These are phyloP conservation scores for Cryptosporidium xiaoi DNA, from an alignment of 169 alveolate species.

Conservation along the genomic window DNA sequence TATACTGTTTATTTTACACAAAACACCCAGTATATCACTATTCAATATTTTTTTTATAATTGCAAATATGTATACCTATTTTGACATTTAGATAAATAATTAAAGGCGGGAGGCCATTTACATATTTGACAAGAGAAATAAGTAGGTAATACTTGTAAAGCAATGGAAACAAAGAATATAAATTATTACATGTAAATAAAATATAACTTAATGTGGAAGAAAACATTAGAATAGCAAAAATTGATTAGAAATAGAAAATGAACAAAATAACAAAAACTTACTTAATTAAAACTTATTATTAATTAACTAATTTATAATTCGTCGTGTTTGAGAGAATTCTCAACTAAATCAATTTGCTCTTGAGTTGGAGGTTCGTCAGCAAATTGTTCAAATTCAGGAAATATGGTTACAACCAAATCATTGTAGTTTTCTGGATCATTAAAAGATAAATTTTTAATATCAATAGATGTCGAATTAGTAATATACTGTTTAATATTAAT, in stretches of 20 bases:
- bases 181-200: no score
- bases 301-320: slow-evolving; percentile 20
- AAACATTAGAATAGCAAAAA: neutral
- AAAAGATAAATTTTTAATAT: slow-evolving; percentile 1
- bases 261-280: neutral
- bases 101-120: no score
- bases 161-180: no score
- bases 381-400: slow-evolving; percentile 69
- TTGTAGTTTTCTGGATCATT: slow-evolving; percentile 45
- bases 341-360: slow-evolving; percentile 37
- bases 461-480: slow-evolving; percentile 46
- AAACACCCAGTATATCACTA: no score
- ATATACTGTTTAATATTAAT: slow-evolving; percentile 38
- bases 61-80: no score
- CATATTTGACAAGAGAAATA: no score
- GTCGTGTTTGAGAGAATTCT: slow-evolving; percentile 14
- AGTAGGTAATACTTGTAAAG: no score
- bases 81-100: no score
- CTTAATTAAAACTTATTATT: neutral
- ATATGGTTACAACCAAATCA: slow-evolving; percentile 47
- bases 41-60: no score
- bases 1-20: no score
- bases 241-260: no score
- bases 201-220: neutral
- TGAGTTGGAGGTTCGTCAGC: slow-evolving; percentile 56